These are phyloP conservation scores for Coriolopsis trogii DNA, from an alignment of 1,284 basidiomycete species.

Conservation along the genomic window DNA sequence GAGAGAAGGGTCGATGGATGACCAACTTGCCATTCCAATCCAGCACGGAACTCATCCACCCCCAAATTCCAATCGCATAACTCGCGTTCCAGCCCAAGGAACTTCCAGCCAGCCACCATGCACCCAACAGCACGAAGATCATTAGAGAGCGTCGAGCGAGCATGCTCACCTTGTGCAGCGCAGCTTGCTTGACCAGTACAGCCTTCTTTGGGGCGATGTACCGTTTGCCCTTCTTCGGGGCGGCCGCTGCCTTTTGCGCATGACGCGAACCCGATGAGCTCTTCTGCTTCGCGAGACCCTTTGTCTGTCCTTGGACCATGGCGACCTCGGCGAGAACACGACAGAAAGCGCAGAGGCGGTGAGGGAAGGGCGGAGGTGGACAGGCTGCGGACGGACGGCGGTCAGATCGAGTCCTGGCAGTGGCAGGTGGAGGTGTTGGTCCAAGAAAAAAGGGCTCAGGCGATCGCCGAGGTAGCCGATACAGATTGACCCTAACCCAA, in stretches of 20 bases:
- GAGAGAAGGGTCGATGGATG: not conserved
- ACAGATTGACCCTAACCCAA: constrained; percentile 21
- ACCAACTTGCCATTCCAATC: too few species aligned
- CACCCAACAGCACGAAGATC: too few species aligned
- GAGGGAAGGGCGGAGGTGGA: not conserved
- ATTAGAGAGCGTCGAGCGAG: too few species aligned
- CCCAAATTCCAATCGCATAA: too few species aligned
- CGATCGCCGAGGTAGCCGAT: constrained; percentile 1
- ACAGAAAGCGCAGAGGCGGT: not conserved
- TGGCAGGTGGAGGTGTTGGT: not conserved
- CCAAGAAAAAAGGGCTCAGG: constrained; percentile 7
- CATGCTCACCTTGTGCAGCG: constrained; percentile 66
- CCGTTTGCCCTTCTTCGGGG: constrained; percentile 74
- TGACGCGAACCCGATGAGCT: constrained; percentile 55
- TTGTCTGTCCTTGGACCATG: constrained; percentile 68
- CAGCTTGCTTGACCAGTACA: constrained; percentile 65
- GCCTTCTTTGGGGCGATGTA: constrained; percentile 76
- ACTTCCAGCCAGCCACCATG: too few species aligned
- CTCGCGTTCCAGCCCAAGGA: too few species aligned
- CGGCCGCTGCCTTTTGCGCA: constrained; percentile 62
- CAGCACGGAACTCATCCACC: too few species aligned
- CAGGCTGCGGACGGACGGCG: not conserved
- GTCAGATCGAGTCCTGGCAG: not conserved
- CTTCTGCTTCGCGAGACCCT: constrained; percentile 60
- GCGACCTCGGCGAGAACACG: not conserved